phyloP scores from a whole-genome alignment of 2,329 filamentous ascomycete genomes.

The Blumeriella jaapii region DNA sequence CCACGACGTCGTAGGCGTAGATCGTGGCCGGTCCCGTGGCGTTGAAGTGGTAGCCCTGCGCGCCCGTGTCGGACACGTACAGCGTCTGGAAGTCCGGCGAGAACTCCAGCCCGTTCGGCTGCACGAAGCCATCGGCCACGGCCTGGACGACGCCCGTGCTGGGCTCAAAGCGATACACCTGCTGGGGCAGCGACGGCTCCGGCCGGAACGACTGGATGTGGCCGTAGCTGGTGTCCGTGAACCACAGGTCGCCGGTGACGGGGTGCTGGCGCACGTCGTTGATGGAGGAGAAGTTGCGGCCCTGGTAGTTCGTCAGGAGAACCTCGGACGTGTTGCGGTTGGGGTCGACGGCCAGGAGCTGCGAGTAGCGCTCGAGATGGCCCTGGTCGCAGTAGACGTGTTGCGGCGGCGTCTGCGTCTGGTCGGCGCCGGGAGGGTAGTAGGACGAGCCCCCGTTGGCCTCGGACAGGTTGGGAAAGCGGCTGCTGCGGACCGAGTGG shows the following conservation, averaged over 20 bases:
- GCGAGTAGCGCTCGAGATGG: conserved; percentile 3
- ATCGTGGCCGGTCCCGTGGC: conserved; percentile 1
- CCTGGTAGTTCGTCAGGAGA: conserved; percentile 3
- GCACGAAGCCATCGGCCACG: conserved; percentile 2
- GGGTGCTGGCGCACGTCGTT: conserved; percentile 6
- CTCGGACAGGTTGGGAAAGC: conserved; percentile 2
- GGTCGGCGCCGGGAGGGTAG: conserved; percentile 5
- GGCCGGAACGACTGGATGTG: conserved; percentile 2
- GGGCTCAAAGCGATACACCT: conserved; percentile 6
- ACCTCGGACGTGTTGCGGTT: conserved; percentile 3
- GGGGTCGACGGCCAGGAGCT: conserved; percentile 1
- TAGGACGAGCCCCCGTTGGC: conserved; percentile 3
- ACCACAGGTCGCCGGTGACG: conserved; percentile 5
- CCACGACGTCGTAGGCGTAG: conserved; percentile 2
- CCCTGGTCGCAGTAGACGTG: conserved; percentile 6
- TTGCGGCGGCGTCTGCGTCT: conserved; percentile 3
- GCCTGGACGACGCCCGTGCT: conserved; percentile 2
- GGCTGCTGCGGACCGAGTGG: conserved; percentile 4
- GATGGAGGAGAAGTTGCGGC: conserved; percentile 4
- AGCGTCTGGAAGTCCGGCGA: conserved; percentile 3
- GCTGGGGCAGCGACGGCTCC: conserved; percentile 1
- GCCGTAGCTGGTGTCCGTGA: conserved; percentile 5
- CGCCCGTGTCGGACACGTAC: conserved; percentile 4
- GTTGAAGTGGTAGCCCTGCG: conserved; percentile 3
- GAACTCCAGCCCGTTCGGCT: conserved; percentile 6